Conservation (phyloP, 2,329 filamentous ascomycete genomes). For the Dactylellina drechsleri region DNA sequence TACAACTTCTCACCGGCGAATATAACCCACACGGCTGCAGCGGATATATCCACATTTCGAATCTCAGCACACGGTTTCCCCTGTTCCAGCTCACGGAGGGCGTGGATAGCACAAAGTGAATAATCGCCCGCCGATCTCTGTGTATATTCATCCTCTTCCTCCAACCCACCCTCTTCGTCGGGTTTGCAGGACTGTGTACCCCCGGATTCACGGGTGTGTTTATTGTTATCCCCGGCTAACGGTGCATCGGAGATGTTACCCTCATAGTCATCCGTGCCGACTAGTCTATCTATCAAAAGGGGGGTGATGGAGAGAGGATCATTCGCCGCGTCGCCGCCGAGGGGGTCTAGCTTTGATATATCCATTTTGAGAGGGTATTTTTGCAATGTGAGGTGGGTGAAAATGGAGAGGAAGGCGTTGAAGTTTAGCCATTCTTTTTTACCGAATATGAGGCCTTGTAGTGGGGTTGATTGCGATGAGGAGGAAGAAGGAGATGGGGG, state of each 20-base stretch:
- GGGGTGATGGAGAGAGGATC: no score
- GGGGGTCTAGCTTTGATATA: no score
- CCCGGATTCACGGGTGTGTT: neutral
- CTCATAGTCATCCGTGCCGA: no score
- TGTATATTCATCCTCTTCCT: neutral
- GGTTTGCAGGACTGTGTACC: neutral
- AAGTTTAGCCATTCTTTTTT: constrained; percentile 25
- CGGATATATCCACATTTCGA: neutral
- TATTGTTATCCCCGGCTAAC: neutral
- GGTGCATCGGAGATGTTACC: no score
- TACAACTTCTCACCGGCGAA: neutral
- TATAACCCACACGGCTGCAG: constrained; percentile 28
- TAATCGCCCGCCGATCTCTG: constrained; percentile 14
- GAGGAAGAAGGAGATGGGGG: constrained; percentile 16
- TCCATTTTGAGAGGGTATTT: neutral
- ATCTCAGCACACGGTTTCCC: neutral
- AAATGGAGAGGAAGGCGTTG: constrained; percentile 22
- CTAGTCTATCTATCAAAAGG: no score
- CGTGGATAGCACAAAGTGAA: constrained; percentile 20
- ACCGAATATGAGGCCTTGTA: neutral
- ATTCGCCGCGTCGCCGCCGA: no score
- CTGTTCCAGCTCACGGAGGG: constrained; percentile 22
- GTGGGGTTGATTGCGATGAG: neutral
- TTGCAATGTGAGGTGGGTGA: neutral
- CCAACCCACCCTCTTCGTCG: neutral